A percentile compares a stretch with the other conserved stretches of the same genome.
Conservation (phyloP, 805 yeast genomes). For the Saturnispora zaruensis region DNA sequence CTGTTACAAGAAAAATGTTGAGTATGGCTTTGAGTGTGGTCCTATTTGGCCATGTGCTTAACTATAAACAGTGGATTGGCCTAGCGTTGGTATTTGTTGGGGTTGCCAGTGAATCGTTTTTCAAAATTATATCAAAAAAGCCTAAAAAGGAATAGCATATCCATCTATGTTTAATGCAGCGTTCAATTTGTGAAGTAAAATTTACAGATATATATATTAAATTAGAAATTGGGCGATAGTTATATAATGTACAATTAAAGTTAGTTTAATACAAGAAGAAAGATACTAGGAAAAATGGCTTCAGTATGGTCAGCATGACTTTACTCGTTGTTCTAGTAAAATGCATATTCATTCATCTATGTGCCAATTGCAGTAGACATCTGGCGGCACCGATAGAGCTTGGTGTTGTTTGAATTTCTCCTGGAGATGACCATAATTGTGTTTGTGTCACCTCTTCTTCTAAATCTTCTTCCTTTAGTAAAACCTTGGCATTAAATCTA, state of each 20-base stretch:
- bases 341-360: constrained; percentile 19
- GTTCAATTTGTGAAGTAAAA: background rate
- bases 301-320: background rate
- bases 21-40: constrained; percentile 88
- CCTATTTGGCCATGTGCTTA: constrained; percentile 73
- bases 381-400: constrained; percentile 42
- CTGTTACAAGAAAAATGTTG: constrained; percentile 93
- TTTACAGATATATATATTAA: background rate
- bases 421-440: constrained; percentile 31
- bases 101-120: constrained; percentile 66
- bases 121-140: constrained; percentile 28
- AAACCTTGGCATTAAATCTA: background rate
- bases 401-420: constrained; percentile 35
- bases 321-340: background rate
- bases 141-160: background rate
- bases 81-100: constrained; percentile 76
- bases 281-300: background rate
- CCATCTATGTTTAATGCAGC: background rate
- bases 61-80: constrained; percentile 66
- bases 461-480: background rate
- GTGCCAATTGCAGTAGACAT: constrained; percentile 35
- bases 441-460: constrained; percentile 18
- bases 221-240: background rate
- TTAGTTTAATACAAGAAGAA: background rate
- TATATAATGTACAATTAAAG: background rate